A percentile compares a stretch with the other conserved stretches of the same genome.
Evolutionary conservation across 2,329 filamentous ascomycete genomes (phyloP).

Genomic region (Tolypocladium inflatum): DNA sequence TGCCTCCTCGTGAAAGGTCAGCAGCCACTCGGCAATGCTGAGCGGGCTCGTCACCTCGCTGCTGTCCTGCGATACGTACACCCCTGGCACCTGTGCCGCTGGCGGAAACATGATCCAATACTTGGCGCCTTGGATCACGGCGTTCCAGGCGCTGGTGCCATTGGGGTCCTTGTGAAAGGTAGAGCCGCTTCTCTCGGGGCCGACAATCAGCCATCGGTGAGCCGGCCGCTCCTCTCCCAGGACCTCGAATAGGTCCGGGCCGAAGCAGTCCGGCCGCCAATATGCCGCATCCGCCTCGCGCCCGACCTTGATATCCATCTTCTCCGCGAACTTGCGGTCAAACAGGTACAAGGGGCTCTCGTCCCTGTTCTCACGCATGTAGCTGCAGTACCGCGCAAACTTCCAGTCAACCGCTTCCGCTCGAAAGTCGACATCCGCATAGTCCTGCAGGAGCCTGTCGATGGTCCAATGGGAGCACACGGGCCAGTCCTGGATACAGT

Average conservation of each 20-base stretch:
- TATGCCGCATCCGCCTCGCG: constrained; percentile 48
- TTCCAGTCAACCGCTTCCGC: constrained; percentile 94
- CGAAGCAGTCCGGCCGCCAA: constrained; percentile 76
- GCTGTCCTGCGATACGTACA: constrained; percentile 80
- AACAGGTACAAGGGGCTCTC: constrained; percentile 92
- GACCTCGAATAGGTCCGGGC: constrained; percentile 74
- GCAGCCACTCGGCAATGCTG: constrained; percentile 93
- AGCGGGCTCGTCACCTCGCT: constrained; percentile 90
- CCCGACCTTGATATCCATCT: constrained; percentile 65
- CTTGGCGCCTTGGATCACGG: constrained; percentile 78
- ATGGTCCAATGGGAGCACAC: constrained; percentile 66
- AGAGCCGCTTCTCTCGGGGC: constrained; percentile 76
- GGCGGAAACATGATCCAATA: constrained; percentile 99
- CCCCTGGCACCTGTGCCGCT: constrained; percentile 69
- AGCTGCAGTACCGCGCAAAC: constrained; percentile 68
- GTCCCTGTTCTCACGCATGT: constrained; percentile 71
- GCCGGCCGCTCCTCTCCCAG: constrained; percentile 73
- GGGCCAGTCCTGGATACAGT: constrained; percentile 74
- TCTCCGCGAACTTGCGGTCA: constrained; percentile 76
- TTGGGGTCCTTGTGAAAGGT: constrained; percentile 87
- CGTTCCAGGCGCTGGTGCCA: constrained; percentile 81
- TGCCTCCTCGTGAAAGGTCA: constrained; percentile 81
- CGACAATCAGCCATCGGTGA: constrained; percentile 86
- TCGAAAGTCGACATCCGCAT: constrained; percentile 62
- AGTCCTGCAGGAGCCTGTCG: constrained; percentile 53